These are phyloP conservation scores for Starmerella apis DNA, from an alignment of 805 yeast genomes.

Conservation along the genomic window DNA sequence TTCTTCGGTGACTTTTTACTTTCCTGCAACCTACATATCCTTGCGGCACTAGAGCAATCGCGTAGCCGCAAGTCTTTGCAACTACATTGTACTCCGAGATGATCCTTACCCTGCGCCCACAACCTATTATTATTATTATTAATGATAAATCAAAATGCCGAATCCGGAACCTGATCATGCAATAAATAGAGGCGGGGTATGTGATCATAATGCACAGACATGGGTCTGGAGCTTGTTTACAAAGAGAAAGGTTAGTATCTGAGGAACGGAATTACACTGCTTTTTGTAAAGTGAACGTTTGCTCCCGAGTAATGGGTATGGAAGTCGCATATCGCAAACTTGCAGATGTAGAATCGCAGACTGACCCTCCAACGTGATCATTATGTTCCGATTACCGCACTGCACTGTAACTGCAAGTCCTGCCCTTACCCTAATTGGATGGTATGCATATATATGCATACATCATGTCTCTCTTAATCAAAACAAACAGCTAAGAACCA, in stretches of 20 bases:
- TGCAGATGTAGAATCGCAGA: too few species aligned
- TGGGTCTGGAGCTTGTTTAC: too few species aligned
- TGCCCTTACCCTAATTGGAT: constrained; percentile 1
- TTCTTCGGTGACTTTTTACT: too few species aligned
- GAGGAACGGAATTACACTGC: too few species aligned
- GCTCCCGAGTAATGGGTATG: too few species aligned
- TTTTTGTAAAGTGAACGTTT: too few species aligned
- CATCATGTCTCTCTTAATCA: neutral
- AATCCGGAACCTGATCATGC: constrained; percentile 5
- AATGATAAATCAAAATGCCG: neutral
- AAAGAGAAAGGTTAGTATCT: too few species aligned
- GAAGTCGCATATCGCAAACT: too few species aligned
- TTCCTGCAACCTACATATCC: neutral
- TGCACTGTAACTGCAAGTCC: neutral
- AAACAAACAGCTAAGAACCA: neutral
- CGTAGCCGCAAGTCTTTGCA: constrained; percentile 2
- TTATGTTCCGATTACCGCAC: neutral
- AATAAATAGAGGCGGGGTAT: constrained; percentile 7
- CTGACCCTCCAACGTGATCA: neutral
- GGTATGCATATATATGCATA: neutral
- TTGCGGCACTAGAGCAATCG: constrained; percentile 8
- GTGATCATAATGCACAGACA: neutral
- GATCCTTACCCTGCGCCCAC: neutral
- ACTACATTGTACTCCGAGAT: neutral
- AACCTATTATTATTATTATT: neutral